Evolutionary conservation across 164 flowering plant genomes (phyloP).

Genomic region (Litsea cubeba): DNA sequence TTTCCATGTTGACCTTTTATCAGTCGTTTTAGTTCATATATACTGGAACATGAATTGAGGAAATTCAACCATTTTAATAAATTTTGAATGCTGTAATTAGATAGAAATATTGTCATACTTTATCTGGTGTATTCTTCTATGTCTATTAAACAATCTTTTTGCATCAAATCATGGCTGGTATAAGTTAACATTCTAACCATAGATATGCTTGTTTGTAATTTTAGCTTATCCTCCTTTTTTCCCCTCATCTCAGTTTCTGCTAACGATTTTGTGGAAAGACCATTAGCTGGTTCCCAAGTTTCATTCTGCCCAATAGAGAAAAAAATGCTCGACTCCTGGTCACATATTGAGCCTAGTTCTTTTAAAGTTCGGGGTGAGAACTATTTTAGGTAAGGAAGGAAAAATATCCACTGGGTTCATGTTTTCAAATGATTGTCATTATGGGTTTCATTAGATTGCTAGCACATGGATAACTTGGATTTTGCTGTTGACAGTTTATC

Average conservation of each 20-base stretch:
- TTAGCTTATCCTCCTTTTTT: constrained; percentile 1
- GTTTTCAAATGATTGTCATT: background rate
- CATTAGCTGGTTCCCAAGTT: constrained; percentile 89
- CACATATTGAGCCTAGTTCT: constrained; percentile 66
- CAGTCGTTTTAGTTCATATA: too few species aligned
- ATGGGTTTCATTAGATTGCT: background rate
- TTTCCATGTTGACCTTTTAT: too few species aligned
- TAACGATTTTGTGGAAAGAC: constrained; percentile 69
- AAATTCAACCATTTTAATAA: too few species aligned
- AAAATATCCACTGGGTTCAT: background rate
- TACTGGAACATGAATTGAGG: too few species aligned
- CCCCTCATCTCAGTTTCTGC: constrained; percentile 57
- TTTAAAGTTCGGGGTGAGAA: constrained; percentile 81
- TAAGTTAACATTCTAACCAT: background rate
- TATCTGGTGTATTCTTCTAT: background rate
- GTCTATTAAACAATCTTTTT: background rate
- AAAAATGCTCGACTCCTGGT: constrained; percentile 89
- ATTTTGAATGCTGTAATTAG: too few species aligned
- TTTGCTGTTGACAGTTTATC: background rate
- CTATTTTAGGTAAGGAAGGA: constrained; percentile 63
- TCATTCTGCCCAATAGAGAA: constrained; percentile 85
- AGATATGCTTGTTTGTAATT: background rate
- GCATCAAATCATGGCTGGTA: background rate
- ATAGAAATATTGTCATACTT: background rate
- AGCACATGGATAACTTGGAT: background rate